Base-by-base conservation (phyloP, 2,329 filamentous ascomycete genomes). In the Coleophoma eucalyptorum region DNA sequence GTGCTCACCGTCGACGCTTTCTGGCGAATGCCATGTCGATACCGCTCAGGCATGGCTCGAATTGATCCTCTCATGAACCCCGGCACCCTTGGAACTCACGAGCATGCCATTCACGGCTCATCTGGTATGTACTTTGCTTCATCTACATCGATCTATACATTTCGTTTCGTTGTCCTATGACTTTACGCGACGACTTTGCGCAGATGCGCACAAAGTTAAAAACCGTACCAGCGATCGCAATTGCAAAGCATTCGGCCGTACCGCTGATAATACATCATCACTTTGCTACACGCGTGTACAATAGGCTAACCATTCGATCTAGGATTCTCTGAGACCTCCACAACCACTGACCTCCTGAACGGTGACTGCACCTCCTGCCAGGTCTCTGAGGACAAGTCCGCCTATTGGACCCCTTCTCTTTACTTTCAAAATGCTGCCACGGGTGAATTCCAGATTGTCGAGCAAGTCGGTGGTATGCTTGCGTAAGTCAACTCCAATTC, bases 21-120 rank as follows among this genome's bases (percentile, higher is more conserved):
- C 70, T 96, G 89, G 89, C 89, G 91, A 65, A 88, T 96, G 79
- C 87, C 90, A 62, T 96, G 90, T 69, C 86, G 81, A 59, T 84
- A 83, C 50, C 78, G 80, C 43, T 75, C 84, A 57, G 89, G 84
- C 55, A 67, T 89, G 51, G 87, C 83, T 46, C 81, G 89, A 51
- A 75, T 96, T 38, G 90, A 96, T 65, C 90, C 90, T 16, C 75
- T 96, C 50, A 76, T 94, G 50, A 77, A 81, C 52, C 79, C 78
- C 3, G 84, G 82, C 46, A 60, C 63, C 18, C 55, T 82, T 33
- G 80, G 84, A 10, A 66, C 75, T 52, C 91, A 96, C 68, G 78
- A 80, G 19, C 91, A 96, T 69, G 74, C 83, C 15, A 80, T 94
- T 61, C 84, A 89, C 66, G 91, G 90, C 55, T 88, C 86, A 45